Evolutionary conservation across 169 alveolate species (phyloP), one percentile per base, ranked within the genome.

Genomic region (Cardiosporidium cionae): DNA sequence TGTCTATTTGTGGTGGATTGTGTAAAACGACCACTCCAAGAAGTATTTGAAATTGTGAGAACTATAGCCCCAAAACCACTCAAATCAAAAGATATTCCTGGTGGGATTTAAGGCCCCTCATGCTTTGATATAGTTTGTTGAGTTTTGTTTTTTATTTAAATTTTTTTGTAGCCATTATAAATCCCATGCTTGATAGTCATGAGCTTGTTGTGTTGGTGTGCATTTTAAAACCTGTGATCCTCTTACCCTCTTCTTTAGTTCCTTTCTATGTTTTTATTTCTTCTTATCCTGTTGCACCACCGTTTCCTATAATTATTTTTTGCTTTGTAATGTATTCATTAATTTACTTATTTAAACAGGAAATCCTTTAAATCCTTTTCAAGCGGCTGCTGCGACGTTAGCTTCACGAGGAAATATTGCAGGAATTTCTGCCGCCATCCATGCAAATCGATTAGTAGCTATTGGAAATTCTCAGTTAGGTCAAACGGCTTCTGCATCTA

Each of bases 1-100:
- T 82, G 89, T 53, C 81, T 90, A 64, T 80, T 90, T 36, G 78
- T 90, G 25, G 84, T 82, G 29, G 94, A 90, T 69, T 70, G 87
- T 0, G 94, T 90, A 65, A 90, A 90, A 72, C 69, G 94, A 22
- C 94, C 94, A 23, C 82, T 84, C 7, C 84, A 83, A 44, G 88
- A 84, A 25, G 80, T 89, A 31, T 75, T 85, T 65, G 78, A 79
- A 54, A 80, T 89, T 16, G 70, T 89, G 44, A 62, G 92, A 35
- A 53, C 78, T 34, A 78, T 89, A 25, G 87, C 90, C 9, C 90
- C 90, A 28, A 69, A 63, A 58, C 79, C 84, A 7, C 62, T 44
- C 58, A 44, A 16, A n/a, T 16, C n/a, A n/a, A 44, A n/a, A 16
- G n/a, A 44, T 44, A 16, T 44, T 44, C 16, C 58, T 16, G 58